Evolutionary conservation across 202 grass and related monocot genomes (phyloP), one percentile per base, ranked within the genome.

Genomic region (Eragrostis tef): DNA sequence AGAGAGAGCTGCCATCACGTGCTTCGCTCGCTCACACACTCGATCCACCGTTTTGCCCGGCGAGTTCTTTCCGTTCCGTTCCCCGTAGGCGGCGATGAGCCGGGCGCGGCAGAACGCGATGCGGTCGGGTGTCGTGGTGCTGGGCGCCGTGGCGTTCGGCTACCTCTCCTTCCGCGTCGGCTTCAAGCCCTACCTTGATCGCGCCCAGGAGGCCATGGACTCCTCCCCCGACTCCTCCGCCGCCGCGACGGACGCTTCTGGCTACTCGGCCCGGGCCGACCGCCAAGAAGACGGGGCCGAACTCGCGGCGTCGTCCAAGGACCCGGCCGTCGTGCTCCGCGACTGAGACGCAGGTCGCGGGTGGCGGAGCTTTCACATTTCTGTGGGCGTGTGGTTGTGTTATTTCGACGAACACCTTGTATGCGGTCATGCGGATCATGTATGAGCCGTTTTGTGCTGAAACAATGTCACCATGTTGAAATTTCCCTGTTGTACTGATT

Each of bases 171-270:
- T 91, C 81, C 85, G 83, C 72, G 60, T 95, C 67, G 88, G 92
- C 0, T 98, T 98, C 92, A 95, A 98, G 60, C 85, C 90, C 85
- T 95, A 95, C 83, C 80, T 95, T 54, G 92, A 98, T 52, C 88
- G 75, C 27, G 88, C 88, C 34, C 85, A 90, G 78, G 87, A 93
- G 70, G 90, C 81, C 78, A 81, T 87, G 64, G 78, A 90, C 4
- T 8, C 60, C 66, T 39, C 79, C 75, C 42, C 59, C 81, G 19
- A 26, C 49, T n/a, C 81, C 64, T 22, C 74, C 50, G 22, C 22
- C 56, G 19, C 56, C 44, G 26, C 68, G 42, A 45, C 46, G 4
- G 50, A 64, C 44, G 62, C 72, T 7, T 64, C 82, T 31, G 9
- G 2, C 67, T 9, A 8, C 67, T 24, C 51, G 43, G 48, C 1